Conservation (phyloP, 805 yeast genomes). For the Schwanniomyces occidentalis region DNA sequence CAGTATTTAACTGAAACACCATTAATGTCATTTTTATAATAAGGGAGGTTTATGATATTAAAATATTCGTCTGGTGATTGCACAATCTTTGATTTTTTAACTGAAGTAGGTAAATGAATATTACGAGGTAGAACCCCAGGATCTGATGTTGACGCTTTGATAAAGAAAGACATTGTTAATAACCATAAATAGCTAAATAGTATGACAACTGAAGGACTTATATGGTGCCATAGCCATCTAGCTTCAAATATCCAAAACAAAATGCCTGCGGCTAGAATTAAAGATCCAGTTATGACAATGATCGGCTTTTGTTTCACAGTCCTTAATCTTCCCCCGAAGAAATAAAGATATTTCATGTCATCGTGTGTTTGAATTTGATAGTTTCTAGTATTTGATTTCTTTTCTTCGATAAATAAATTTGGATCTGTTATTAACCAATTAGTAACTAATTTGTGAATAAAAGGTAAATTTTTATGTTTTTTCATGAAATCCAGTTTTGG, state of each 20-base stretch:
- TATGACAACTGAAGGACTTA: constrained; percentile 57
- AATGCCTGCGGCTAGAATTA: constrained; percentile 47
- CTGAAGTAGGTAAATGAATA: constrained; percentile 48
- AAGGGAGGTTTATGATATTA: constrained; percentile 51
- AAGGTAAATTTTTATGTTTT: constrained; percentile 3
- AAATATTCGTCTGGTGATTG: constrained; percentile 60
- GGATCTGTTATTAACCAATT: constrained; percentile 33
- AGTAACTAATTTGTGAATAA: constrained; percentile 17
- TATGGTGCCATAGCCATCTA: constrained; percentile 55
- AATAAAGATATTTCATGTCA: constrained; percentile 42
- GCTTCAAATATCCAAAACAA: constrained; percentile 51
- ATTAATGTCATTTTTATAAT: constrained; percentile 20
- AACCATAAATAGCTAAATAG: constrained; percentile 61
- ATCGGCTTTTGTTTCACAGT: constrained; percentile 42
- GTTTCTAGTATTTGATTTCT: constrained; percentile 23
- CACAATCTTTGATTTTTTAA: constrained; percentile 15
- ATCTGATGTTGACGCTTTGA: constrained; percentile 59
- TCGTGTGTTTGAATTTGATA: constrained; percentile 43
- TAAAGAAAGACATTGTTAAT: constrained; percentile 46
- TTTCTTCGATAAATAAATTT: constrained; percentile 5
- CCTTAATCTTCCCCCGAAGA: constrained; percentile 67
- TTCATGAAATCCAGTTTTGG: too few species aligned
- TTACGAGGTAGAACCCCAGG: constrained; percentile 74
- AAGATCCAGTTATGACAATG: constrained; percentile 33
- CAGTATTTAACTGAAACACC: constrained; percentile 59